phyloP scores from a whole-genome alignment of 345 rosid genomes.

The Pseudoturritis turrita region DNA sequence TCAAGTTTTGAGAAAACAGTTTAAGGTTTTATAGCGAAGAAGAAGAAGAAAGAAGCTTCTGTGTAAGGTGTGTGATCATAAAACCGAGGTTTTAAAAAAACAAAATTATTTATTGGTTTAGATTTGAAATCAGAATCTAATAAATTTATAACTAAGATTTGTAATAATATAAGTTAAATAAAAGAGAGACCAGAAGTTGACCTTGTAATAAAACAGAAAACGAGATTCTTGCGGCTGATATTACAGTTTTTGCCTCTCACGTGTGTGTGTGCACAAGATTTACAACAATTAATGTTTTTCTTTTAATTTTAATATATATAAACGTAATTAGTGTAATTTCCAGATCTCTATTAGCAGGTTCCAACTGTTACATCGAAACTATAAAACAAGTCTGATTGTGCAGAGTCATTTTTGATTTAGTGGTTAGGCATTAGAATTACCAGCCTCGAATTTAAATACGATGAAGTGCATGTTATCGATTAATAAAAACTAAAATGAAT shows the following conservation, averaged over 20 bases:
- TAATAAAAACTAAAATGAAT: too few relatives aligned
- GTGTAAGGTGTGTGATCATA: constrained; percentile 28
- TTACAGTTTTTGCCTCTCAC: constrained; percentile 28
- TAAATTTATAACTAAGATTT: constrained; percentile 8
- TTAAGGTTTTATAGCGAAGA: constrained; percentile 13
- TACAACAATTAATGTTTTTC: background rate
- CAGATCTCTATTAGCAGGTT: constrained; percentile 26
- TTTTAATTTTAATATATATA: background rate
- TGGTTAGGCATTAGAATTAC: background rate
- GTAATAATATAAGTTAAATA: constrained; percentile 4
- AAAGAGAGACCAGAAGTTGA: constrained; percentile 36
- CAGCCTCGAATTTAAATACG: background rate
- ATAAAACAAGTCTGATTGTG: constrained; percentile 8
- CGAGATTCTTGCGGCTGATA: constrained; percentile 35
- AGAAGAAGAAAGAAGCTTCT: constrained; percentile 29
- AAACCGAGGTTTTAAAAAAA: constrained; percentile 20
- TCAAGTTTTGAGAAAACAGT: background rate
- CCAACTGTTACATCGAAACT: constrained; percentile 30
- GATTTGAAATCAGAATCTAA: constrained; percentile 33
- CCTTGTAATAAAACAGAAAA: constrained; percentile 35
- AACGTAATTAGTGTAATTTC: background rate
- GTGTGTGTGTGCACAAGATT: constrained; percentile 47
- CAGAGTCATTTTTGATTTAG: background rate
- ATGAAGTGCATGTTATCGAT: too few relatives aligned
- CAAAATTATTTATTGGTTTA: constrained; percentile 9